phyloP scores from a whole-genome alignment of 805 yeast species.

The Sugiyamaella valdiviana region DNA sequence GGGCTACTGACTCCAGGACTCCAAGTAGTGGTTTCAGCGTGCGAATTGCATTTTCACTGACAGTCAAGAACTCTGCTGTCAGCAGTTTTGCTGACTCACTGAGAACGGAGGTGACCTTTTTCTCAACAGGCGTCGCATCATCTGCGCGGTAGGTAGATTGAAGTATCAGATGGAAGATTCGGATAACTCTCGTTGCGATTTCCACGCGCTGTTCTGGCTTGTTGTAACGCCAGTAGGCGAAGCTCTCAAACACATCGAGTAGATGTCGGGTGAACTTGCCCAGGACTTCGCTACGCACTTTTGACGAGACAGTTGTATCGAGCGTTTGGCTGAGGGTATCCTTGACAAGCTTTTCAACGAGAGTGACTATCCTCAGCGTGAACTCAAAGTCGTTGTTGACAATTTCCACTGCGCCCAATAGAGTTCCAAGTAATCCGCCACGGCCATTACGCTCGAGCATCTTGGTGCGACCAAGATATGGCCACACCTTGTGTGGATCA shows the following conservation, averaged over 20 bases:
- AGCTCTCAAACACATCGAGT: slow-evolving; percentile 68
- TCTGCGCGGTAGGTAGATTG: slow-evolving; percentile 51
- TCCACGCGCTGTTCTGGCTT: slow-evolving; percentile 51
- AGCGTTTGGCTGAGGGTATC: slow-evolving; percentile 37
- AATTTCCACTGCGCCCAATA: slow-evolving; percentile 68
- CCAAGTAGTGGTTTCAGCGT: slow-evolving; percentile 48
- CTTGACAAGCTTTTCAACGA: slow-evolving; percentile 48
- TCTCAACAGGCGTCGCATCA: slow-evolving; percentile 30
- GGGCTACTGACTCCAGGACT: slow-evolving; percentile 43
- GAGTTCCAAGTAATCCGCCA: slow-evolving; percentile 55
- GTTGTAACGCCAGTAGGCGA: slow-evolving; percentile 60
- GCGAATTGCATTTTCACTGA: slow-evolving; percentile 46
- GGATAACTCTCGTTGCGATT: slow-evolving; percentile 51
- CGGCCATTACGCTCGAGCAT: slow-evolving; percentile 55
- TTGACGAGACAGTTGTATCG: slow-evolving; percentile 31
- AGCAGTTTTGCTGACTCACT: slow-evolving; percentile 47
- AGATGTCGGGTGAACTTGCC: slow-evolving; percentile 49
- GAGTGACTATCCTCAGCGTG: slow-evolving; percentile 51
- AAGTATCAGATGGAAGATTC: slow-evolving; percentile 50
- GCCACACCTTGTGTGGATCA: slow-evolving; percentile 70
- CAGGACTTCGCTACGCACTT: slow-evolving; percentile 49
- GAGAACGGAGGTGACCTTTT: slow-evolving; percentile 45
- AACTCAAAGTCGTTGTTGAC: slow-evolving; percentile 61
- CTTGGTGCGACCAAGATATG: slow-evolving; percentile 61
- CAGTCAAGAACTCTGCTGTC: slow-evolving; percentile 49